These are phyloP conservation scores for Arachis stenosperma DNA, from an alignment of 306 rosid genomes.

Conservation along the genomic window DNA sequence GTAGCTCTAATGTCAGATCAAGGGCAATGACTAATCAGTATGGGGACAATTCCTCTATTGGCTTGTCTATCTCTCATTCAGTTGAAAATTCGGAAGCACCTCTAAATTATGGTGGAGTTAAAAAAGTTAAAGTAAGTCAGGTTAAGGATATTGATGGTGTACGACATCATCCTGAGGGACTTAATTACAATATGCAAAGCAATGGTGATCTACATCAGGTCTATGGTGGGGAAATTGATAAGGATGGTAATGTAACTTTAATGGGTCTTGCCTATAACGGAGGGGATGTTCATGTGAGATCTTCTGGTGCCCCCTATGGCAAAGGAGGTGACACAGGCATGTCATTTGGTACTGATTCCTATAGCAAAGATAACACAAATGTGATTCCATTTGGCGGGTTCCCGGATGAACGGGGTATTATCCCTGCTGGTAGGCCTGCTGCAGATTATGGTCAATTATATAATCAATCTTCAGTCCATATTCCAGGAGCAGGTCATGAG, in stretches of 20 bases:
- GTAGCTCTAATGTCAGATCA: conserved; percentile 58
- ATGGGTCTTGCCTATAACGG: conserved; percentile 58
- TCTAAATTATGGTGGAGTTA: conserved; percentile 54
- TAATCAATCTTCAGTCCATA: conserved; percentile 63
- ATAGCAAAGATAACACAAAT: conserved; percentile 53
- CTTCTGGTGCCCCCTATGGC: conserved; percentile 48
- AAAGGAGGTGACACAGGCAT: conserved; percentile 49
- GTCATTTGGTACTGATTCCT: conserved; percentile 53
- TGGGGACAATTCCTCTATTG: conserved; percentile 57
- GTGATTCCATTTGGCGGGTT: conserved; percentile 67
- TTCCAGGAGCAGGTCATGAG: conserved; percentile 50
- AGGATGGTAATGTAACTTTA: conserved; percentile 50
- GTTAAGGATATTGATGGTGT: conserved; percentile 55
- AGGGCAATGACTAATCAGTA: conserved; percentile 55
- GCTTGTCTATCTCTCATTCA: conserved; percentile 67
- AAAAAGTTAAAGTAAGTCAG: conserved; percentile 61
- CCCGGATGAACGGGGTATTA: conserved; percentile 65
- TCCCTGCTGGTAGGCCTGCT: conserved; percentile 57
- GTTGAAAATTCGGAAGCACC: conserved; percentile 65
- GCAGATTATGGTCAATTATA: conserved; percentile 54
- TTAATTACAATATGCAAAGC: conserved; percentile 47
- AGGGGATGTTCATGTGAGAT: conserved; percentile 54
- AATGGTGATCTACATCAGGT: conserved; percentile 50
- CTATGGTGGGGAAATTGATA: conserved; percentile 55
- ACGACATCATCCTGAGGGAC: conserved; percentile 43